Percentiles rank a stretch among this genome's conserved stretches.
These are phyloP conservation scores for Thelephora terrestris DNA, from an alignment of 1,284 basidiomycete genomes.

Conservation along the genomic window DNA sequence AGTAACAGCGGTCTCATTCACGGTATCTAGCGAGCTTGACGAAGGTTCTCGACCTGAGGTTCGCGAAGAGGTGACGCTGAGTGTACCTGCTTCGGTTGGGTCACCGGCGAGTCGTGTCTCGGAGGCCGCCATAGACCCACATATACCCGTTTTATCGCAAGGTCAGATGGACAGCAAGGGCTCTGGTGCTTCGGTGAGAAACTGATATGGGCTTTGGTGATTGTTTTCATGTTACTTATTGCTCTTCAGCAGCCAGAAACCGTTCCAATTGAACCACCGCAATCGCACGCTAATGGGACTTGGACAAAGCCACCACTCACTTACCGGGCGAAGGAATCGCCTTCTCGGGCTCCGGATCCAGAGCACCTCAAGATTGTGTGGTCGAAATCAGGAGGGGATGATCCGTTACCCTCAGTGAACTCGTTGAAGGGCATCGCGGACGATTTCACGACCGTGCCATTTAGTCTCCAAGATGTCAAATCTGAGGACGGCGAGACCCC, in stretches of 20 bases:
- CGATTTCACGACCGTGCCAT: slow-evolving; percentile 64
- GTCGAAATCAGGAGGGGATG: slow-evolving; percentile 61
- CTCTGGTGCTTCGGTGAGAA: slow-evolving; percentile 38
- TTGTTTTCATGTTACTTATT: not conserved
- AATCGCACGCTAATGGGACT: slow-evolving; percentile 30
- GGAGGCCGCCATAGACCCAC: not conserved
- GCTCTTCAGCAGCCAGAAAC: not conserved
- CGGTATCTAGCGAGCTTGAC: slow-evolving; percentile 67
- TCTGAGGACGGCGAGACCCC: slow-evolving; percentile 73
- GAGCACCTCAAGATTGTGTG: slow-evolving; percentile 76
- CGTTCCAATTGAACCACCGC: slow-evolving; percentile 40
- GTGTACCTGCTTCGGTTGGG: not conserved
- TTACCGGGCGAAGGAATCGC: slow-evolving; percentile 52
- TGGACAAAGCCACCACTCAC: slow-evolving; percentile 58
- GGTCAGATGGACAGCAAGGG: slow-evolving; percentile 33
- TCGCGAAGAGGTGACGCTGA: not conserved
- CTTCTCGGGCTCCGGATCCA: slow-evolving; percentile 57
- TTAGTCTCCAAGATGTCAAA: slow-evolving; percentile 71
- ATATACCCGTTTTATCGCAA: slow-evolving; percentile 7
- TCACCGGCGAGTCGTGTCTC: not conserved
- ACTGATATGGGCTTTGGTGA: slow-evolving; percentile 5
- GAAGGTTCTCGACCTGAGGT: slow-evolving; percentile 13
- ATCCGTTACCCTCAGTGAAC: slow-evolving; percentile 54
- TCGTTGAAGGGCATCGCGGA: slow-evolving; percentile 72
- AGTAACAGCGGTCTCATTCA: slow-evolving; percentile 51